Conservation (phyloP, 768 basidiomycete genomes). For the Lactifluus pinguis region DNA sequence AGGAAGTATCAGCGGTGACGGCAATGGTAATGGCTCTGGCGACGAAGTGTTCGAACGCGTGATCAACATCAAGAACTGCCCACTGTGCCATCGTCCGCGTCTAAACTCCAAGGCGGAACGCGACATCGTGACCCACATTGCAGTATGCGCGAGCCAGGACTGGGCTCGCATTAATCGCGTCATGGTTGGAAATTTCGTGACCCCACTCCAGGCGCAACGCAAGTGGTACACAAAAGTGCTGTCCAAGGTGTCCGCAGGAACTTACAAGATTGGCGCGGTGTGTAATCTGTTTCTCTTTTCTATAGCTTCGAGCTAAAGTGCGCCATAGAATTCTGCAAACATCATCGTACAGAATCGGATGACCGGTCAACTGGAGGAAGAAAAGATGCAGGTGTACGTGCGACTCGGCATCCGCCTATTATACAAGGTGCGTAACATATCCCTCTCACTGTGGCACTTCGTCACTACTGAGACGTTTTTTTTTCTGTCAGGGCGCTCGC, state of each 20-base stretch:
- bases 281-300: slow-evolving; percentile 24
- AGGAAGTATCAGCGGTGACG: neutral
- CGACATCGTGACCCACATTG: slow-evolving; percentile 93
- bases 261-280: slow-evolving; percentile 86
- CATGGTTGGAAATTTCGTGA: slow-evolving; percentile 91
- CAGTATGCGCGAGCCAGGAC: slow-evolving; percentile 88
- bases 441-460: slow-evolving; percentile 32
- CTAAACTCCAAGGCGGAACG: slow-evolving; percentile 81
- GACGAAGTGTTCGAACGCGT: slow-evolving; percentile 64
- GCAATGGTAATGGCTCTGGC: slow-evolving; percentile 15
- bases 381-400: slow-evolving; percentile 97
- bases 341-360: slow-evolving; percentile 93
- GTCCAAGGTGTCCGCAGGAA: slow-evolving; percentile 75
- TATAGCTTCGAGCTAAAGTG: neutral
- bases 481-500: no score
- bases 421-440: no score
- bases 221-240: slow-evolving; percentile 95
- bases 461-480: no score
- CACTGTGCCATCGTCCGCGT: slow-evolving; percentile 83
- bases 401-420: no score
- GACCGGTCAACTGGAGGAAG: slow-evolving; percentile 90
- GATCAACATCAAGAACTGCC: slow-evolving; percentile 93
- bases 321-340: slow-evolving; percentile 81
- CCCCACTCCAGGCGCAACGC: slow-evolving; percentile 87
- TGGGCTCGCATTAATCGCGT: slow-evolving; percentile 86